Base-by-base conservation (phyloP, 1,139 yeast species). In the Tardiomyces digboiensis region DNA sequence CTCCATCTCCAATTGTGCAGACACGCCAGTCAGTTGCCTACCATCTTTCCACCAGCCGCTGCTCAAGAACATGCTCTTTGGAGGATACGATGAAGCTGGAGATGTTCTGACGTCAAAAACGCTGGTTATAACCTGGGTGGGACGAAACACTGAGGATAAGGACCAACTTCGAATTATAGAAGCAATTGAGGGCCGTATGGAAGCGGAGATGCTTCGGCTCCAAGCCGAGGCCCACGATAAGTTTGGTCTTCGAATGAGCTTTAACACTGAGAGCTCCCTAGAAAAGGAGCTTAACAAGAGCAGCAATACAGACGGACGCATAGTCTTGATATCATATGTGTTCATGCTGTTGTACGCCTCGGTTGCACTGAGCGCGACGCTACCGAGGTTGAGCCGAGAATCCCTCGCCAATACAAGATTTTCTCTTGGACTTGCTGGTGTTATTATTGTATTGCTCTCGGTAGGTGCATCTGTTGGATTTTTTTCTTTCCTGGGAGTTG, bases 291-390 rank as follows among this genome's bases (percentile, higher is more conserved):
- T 91, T 44, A 84, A 81, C 65, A 78, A 81, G 57, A 81, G 91
- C 1, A 77, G 91, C 19, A 85, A 82, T 56, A 82, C 91, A 1
- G 97, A 91, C 59, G 71, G 80, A 4, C 70, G 72, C 46, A 81
- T 87, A 42, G 76, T 91, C 6, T 67, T 77, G 1, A 58, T 84
- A 7, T 88, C 97, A 1, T 91, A 91, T 58, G 48, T 87, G 36
- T 72, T 80, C n/a, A 91, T 91, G 98, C 88, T 91, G 57, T 52
- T 86, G 0, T 91, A 91, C 59, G 94, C 95, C 0, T 82, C 96
- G 0, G 59, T 87, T 46, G 88, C 97, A 0, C 70, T 87, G 18
- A 91, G 94, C 2, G 82, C 86, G 1, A 72, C 67, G 52, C 47
- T 66, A 40, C 64, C 66, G 1, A 58, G 60, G 14, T 43, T 57